Percentiles rank a stretch among this genome's conserved stretches.
These are phyloP conservation scores for Brassica juncea DNA, from an alignment of 345 rosid species.

Conservation along the genomic window DNA sequence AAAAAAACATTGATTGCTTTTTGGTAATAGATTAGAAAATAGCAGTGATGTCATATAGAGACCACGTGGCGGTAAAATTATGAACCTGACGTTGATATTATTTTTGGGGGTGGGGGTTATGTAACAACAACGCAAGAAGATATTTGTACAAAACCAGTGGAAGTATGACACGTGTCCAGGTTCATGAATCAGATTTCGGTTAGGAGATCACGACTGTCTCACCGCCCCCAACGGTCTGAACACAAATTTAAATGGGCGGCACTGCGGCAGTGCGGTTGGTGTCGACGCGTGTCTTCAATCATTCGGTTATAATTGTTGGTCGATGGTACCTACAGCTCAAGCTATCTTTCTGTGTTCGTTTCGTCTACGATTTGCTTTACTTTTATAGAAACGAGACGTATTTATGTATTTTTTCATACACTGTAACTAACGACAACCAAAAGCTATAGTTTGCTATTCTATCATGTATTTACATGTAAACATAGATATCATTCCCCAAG, in stretches of 20 bases:
- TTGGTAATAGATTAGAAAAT: no score
- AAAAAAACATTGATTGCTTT: not conserved
- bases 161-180: slow-evolving; percentile 2
- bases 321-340: not conserved
- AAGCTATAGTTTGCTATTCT: not conserved
- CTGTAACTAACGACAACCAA: slow-evolving; percentile 1
- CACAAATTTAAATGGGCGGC: not conserved
- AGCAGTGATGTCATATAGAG: slow-evolving; percentile 5
- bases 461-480: not conserved
- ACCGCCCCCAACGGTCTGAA: slow-evolving; percentile 40
- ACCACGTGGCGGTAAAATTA: slow-evolving; percentile 17
- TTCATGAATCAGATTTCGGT: slow-evolving; percentile 32
- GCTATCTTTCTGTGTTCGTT: slow-evolving; percentile 21
- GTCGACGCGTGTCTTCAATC: slow-evolving; percentile 33
- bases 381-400: slow-evolving; percentile 11
- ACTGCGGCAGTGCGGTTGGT: slow-evolving; percentile 13
- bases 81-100: slow-evolving; percentile 25
- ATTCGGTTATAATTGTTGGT: slow-evolving; percentile 16
- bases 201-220: slow-evolving; percentile 33
- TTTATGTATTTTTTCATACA: not conserved
- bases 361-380: slow-evolving; percentile 37
- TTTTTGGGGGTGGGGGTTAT: not conserved
- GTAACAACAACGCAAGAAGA: not conserved
- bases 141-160: slow-evolving; percentile 21
- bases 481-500: not conserved